Conservation (phyloP, 2,329 filamentous ascomycete genomes). For the Whalleya microplaca region DNA sequence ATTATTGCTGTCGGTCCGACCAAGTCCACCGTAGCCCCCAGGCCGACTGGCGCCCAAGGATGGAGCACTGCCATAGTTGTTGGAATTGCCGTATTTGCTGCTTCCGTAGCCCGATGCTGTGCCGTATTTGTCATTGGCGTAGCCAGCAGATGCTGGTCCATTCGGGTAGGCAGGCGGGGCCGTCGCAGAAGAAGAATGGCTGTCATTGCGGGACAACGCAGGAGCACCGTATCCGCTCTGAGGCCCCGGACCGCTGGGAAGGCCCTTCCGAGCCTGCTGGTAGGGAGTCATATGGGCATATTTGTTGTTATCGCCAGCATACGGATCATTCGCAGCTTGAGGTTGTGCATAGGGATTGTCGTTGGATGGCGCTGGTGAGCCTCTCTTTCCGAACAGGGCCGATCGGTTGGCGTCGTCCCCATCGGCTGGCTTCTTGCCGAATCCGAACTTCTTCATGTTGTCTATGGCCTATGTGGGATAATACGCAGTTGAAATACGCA, state of each 20-base stretch:
- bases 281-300: conserved; percentile 47
- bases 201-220: conserved; percentile 27
- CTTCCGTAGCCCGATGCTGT: conserved; percentile 54
- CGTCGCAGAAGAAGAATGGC: conserved; percentile 31
- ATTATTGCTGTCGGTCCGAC: conserved; percentile 47
- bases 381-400: conserved; percentile 60
- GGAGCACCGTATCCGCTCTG: conserved; percentile 34
- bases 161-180: conserved; percentile 43
- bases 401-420: conserved; percentile 50
- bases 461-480: not conserved
- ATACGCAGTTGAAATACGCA: not conserved
- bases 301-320: conserved; percentile 54
- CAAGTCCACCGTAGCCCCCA: conserved; percentile 66
- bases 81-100: conserved; percentile 53
- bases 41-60: conserved; percentile 46
- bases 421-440: conserved; percentile 59
- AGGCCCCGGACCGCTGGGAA: conserved; percentile 43
- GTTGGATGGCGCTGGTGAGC: conserved; percentile 46
- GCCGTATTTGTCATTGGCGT: conserved; percentile 36
- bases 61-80: conserved; percentile 34
- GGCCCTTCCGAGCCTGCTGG: conserved; percentile 45
- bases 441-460: conserved; percentile 64
- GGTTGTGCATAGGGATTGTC: conserved; percentile 65
- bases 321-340: conserved; percentile 52
- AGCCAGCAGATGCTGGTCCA: conserved; percentile 29